Evolutionary conservation across 257 asterid genomes (phyloP).

Genomic region (Paulownia fortunei): DNA sequence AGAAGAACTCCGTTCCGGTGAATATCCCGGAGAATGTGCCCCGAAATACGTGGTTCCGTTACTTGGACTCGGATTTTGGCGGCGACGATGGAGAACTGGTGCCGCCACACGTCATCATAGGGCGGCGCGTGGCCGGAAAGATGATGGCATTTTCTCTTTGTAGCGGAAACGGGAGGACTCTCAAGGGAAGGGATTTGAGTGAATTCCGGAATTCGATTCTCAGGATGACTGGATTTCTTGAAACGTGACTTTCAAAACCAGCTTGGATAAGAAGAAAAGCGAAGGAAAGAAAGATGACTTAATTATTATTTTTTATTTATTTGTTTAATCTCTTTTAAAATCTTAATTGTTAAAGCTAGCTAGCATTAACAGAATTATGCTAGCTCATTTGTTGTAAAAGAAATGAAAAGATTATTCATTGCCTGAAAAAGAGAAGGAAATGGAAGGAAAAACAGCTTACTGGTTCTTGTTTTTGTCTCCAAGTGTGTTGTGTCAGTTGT

Average conservation of each 20-base stretch:
- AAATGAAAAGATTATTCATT: background rate
- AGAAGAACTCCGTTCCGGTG: conserved; percentile 51
- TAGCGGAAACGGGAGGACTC: conserved; percentile 67
- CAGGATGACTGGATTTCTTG: conserved; percentile 85
- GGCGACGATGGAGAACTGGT: conserved; percentile 59
- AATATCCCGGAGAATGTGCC: conserved; percentile 48
- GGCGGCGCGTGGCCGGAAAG: conserved; percentile 68
- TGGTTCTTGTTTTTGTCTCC: background rate
- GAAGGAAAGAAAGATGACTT: background rate
- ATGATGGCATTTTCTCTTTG: conserved; percentile 68
- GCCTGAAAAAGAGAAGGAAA: background rate
- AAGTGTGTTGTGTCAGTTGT: background rate
- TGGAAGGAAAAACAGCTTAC: background rate
- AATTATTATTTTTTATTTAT: background rate
- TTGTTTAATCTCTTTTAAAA: background rate
- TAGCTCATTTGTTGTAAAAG: background rate
- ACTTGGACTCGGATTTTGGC: conserved; percentile 26
- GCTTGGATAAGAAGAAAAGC: background rate
- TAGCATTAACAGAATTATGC: background rate
- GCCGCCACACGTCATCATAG: conserved; percentile 77
- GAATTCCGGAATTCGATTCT: conserved; percentile 68
- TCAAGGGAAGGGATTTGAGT: conserved; percentile 79
- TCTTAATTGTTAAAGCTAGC: background rate
- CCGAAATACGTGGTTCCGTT: conserved; percentile 36
- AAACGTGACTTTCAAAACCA: conserved; percentile 42